These are phyloP conservation scores for Nakataea oryzae DNA, from an alignment of 2,329 filamentous ascomycete species.

Conservation along the genomic window DNA sequence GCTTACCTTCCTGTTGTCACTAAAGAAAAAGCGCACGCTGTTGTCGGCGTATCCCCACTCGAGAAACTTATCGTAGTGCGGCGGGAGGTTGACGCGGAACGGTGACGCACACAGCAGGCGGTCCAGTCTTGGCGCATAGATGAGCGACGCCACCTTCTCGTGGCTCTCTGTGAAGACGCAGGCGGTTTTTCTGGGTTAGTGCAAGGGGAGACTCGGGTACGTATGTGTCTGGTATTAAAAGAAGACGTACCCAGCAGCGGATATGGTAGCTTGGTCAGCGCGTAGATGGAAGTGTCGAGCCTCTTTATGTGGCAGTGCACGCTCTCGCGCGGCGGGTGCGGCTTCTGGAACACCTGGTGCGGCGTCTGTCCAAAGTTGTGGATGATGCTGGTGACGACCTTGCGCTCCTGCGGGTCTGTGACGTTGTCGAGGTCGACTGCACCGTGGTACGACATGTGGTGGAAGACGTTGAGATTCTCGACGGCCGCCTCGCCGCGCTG, in stretches of 20 bases:
- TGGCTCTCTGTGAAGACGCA: constrained; percentile 40
- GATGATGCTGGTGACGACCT: constrained; percentile 89
- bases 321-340: constrained; percentile 70
- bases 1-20: constrained; percentile 64
- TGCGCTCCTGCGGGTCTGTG: constrained; percentile 72
- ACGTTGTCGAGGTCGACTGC: constrained; percentile 89
- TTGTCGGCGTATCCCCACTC: constrained; percentile 96
- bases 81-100: constrained; percentile 78
- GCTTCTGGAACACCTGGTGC: constrained; percentile 79
- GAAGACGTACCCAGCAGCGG: constrained; percentile 53
- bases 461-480: constrained; percentile 90
- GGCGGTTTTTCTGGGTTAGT: neutral
- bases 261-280: constrained; percentile 67
- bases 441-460: constrained; percentile 89
- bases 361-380: constrained; percentile 98
- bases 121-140: constrained; percentile 70
- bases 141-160: constrained; percentile 70
- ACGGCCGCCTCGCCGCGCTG: constrained; percentile 88
- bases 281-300: constrained; percentile 68
- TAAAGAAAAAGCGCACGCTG: constrained; percentile 81
- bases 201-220: too few species aligned
- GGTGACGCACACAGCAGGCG: constrained; percentile 74
- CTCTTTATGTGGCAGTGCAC: constrained; percentile 52
- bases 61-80: constrained; percentile 78
- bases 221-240: neutral